Evolutionary conservation across 768 basidiomycete species (phyloP).

Genomic region (Lactarius pseudohatsudake): DNA sequence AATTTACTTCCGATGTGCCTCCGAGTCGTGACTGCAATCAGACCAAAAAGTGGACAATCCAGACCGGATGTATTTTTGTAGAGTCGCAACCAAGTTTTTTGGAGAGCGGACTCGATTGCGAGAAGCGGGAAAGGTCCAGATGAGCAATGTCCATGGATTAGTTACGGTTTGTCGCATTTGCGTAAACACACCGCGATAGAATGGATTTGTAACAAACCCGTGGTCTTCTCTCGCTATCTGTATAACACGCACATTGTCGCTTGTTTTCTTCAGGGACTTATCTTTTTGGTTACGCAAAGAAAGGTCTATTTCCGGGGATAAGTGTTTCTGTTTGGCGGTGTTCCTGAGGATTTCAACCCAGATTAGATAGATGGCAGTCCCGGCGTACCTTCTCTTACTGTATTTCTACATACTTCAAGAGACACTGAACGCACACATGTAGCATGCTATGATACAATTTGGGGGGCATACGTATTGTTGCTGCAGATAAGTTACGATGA

Average conservation of each 20-base stretch:
- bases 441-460: neutral
- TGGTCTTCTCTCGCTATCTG: neutral
- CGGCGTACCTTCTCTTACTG: neutral
- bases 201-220: neutral
- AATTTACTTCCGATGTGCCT: conserved; percentile 4
- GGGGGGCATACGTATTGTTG: neutral
- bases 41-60: neutral
- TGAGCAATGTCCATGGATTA: neutral
- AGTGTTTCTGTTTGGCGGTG: neutral
- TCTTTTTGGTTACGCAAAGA: neutral
- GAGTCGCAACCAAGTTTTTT: neutral
- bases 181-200: neutral
- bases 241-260: neutral
- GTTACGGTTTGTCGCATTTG: neutral
- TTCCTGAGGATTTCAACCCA: neutral
- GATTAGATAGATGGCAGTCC: neutral
- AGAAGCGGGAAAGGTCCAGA: neutral
- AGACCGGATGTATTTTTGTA: neutral
- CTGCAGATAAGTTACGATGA: neutral
- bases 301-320: neutral
- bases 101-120: neutral
- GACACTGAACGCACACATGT: neutral
- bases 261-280: neutral
- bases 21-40: neutral
- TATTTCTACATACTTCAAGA: neutral